Base-by-base conservation (phyloP, 2,329 filamentous ascomycete genomes). In the Cladosporium sphaerospermum region DNA sequence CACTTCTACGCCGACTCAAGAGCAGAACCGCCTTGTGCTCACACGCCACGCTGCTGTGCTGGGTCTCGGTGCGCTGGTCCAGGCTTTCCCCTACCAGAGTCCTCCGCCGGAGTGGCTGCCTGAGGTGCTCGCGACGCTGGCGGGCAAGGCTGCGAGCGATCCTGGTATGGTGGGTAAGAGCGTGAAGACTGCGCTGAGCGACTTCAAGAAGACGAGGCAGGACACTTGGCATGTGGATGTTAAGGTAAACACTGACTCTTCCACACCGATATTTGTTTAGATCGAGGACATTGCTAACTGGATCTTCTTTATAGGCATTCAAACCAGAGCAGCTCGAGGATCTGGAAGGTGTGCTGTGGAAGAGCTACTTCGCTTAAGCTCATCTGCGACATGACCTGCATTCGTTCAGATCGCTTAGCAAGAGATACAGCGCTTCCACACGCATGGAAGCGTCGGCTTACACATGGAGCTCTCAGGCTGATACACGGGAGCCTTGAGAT, bases 141-240 rank as follows among this genome's bases (percentile, higher is more conserved):
- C 92, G 5, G 83, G 86, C 34, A 85, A 86, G 60, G 91, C 95
- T 9, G 90, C 92, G 1, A 88, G 83, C 44, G 93, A 99, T 64
- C 84, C 89, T 0, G 93, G 93, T 0, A 85, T 95, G 54, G 91
- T 99, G 52, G 93, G 93, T 2, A 96, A 95, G 72, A 93, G 92
- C 55, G 95, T 95, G 9, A 99, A 99, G 79, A 81, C 80, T 14
- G 91, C 96, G 34, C 75, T 99, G 59, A 90, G 90, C 56, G 95
- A 99, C 65, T 99, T 99, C 78, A 99, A 99, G 77, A 99, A 99
- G 81, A 99, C 93, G 43, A 84, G 93, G 69, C 93, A 99, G 71
- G 93, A 99, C 76, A 99, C 92, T 61, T 99, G 93, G 93, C 86
- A 86, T 64, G 92, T 96, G 56, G 93, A 99, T 74, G 89, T 96